Conservation (phyloP, 352 stramenopile species). For the Phytophthora nicotianae region DNA sequence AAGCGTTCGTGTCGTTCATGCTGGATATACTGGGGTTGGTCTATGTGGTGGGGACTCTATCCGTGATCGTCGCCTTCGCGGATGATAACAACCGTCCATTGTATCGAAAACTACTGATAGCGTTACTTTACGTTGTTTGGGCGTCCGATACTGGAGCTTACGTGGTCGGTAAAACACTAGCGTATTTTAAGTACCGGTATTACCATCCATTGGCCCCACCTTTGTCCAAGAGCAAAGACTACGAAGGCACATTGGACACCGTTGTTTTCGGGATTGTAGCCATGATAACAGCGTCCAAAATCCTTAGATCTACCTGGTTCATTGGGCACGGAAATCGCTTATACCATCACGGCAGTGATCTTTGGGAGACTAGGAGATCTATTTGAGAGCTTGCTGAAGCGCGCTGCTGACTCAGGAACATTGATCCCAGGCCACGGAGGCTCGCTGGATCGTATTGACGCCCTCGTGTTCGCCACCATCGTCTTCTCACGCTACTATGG, state of each 20-base stretch:
- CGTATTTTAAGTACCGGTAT: slow-evolving; percentile 80
- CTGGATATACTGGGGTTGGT: slow-evolving; percentile 56
- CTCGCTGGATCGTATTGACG: slow-evolving; percentile 95
- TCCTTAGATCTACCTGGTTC: slow-evolving; percentile 75
- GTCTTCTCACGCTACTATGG: slow-evolving; percentile 59
- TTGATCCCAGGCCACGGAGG: slow-evolving; percentile 95
- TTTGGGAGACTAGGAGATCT: slow-evolving; percentile 94
- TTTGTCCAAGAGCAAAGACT: slow-evolving; percentile 95
- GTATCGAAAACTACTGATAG: slow-evolving; percentile 62
- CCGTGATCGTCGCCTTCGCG: slow-evolving; percentile 52
- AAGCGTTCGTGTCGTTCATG: slow-evolving; percentile 48
- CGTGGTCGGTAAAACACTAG: slow-evolving; percentile 89
- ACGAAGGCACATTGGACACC: slow-evolving; percentile 92
- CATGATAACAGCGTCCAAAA: slow-evolving; percentile 65
- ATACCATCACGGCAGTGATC: slow-evolving; percentile 89
- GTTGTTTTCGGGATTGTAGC: slow-evolving; percentile 74
- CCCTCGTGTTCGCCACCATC: slow-evolving; percentile 88
- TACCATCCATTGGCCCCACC: slow-evolving; percentile 83
- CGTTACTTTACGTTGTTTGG: slow-evolving; percentile 69
- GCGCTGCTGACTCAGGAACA: slow-evolving; percentile 92
- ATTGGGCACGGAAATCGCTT: slow-evolving; percentile 71
- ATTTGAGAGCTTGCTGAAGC: slow-evolving; percentile 94
- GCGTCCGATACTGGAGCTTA: slow-evolving; percentile 93
- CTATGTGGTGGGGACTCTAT: slow-evolving; percentile 59
- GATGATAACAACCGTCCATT: slow-evolving; percentile 52